Evolutionary conservation across 345 rosid species (phyloP).

Genomic region (Toxicodendron radicans): DNA sequence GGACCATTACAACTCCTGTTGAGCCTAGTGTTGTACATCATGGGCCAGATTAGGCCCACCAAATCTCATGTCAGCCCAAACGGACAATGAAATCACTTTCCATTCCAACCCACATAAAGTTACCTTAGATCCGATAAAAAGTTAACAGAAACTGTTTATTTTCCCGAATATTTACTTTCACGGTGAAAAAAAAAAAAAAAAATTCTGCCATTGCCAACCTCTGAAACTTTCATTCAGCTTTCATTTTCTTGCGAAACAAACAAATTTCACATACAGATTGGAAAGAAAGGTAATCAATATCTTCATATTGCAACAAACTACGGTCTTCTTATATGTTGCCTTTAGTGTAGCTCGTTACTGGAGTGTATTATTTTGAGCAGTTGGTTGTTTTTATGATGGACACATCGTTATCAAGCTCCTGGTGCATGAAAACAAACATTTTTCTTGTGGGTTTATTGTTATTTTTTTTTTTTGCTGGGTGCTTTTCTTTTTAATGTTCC

Average conservation of each 20-base stretch:
- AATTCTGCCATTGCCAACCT: background rate
- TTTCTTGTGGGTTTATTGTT: background rate
- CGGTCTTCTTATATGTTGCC: background rate
- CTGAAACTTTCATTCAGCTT: background rate
- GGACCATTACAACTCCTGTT: background rate
- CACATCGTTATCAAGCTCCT: background rate
- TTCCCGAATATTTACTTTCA: background rate
- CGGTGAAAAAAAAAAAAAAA: background rate
- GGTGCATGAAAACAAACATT: background rate
- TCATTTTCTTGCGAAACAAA: background rate
- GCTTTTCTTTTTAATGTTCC: background rate
- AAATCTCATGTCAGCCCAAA: background rate
- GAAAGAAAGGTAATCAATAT: background rate
- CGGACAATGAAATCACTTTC: background rate
- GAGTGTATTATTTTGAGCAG: background rate
- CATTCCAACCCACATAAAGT: background rate
- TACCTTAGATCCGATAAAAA: conserved; percentile 11
- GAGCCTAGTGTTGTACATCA: background rate
- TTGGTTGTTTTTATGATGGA: background rate
- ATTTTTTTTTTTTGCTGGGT: background rate
- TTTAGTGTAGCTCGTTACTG: background rate
- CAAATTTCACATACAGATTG: background rate
- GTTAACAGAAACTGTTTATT: background rate
- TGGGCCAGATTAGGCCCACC: background rate
- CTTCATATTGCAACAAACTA: background rate